These are phyloP conservation scores for Benincasa hispida DNA, from an alignment of 306 rosid genomes.

Conservation along the genomic window DNA sequence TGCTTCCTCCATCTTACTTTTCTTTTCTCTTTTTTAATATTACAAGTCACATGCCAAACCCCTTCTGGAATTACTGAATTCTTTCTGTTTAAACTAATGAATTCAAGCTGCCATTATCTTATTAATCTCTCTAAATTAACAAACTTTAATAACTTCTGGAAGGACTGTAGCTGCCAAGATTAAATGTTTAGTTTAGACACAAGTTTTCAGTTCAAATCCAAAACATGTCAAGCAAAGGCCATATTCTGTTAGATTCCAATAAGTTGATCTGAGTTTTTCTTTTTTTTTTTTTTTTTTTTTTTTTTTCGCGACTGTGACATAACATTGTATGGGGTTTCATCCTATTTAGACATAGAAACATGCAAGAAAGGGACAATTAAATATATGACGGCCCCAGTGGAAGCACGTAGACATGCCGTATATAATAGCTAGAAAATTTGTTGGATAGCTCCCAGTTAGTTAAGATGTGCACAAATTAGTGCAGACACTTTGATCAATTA, in stretches of 20 bases:
- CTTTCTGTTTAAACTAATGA: too few species aligned
- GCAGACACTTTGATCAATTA: background rate
- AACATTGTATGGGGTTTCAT: constrained; percentile 14
- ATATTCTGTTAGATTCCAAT: background rate
- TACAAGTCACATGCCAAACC: background rate
- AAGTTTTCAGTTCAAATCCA: background rate
- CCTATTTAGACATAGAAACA: constrained; percentile 13
- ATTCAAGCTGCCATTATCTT: too few species aligned
- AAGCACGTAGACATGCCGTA: background rate
- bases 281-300: too few species aligned
- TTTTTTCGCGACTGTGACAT: constrained; percentile 17
- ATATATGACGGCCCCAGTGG: background rate
- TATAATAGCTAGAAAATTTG: background rate
- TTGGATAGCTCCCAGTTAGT: background rate
- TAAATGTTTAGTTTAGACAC: background rate
- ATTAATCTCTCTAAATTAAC: too few species aligned
- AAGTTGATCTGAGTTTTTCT: background rate
- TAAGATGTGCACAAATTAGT: background rate
- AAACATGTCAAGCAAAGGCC: background rate
- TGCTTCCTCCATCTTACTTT: background rate
- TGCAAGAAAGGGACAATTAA: constrained; percentile 18
- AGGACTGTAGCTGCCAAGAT: background rate
- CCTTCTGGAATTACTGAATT: too few species aligned
- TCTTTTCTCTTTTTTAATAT: background rate
- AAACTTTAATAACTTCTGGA: too few species aligned